Base-by-base conservation (phyloP, 306 rosid species). In the Vachellia collinsii region DNA sequence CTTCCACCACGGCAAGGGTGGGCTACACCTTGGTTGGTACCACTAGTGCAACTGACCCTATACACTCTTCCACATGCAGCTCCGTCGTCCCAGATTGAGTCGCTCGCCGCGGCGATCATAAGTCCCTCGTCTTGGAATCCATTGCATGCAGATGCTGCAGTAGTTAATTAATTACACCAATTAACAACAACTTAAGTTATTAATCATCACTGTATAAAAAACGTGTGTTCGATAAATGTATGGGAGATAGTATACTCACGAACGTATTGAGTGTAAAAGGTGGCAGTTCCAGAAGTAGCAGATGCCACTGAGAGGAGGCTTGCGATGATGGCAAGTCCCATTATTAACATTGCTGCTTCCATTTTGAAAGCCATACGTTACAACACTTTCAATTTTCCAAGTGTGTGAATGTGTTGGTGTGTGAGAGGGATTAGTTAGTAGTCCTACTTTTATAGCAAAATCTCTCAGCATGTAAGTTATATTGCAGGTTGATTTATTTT, bases 61-160 rank as follows among this genome's bases (percentile, higher is more conserved):
- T 84, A 84, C 82, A 29, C 70, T 51, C 44, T 11, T 0, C 87
- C 87, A 47, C 87, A 84, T 6, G 84, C 84, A 4, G 71, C 79
- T n/a, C 87, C 87, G 5, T 84, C 76, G 47, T 66, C 25, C 29
- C 48, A 84, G 1, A 84, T 0, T 19, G 71, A 51, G 1, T 75
- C 79, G 34, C 76, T 22, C 12, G 84, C 87, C 3, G 87, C 87
- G 0, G 81, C 87, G 12, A 84, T 84, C 84, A 80, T 68, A 3
- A 77, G 66, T 3, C 87, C 84, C 38, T 84, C 8, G 2, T 79
- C 76, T 53, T 29, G 3, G 70, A 14, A 3, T 13, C 84, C 81
- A 10, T 76, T 70, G 84, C 87, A 84, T 71, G 87, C 87, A 48
- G 87, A 84, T 50, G 87, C 87, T 53, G 61, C 29, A n/a, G n/a